Conservation (phyloP, 441 rosid genomes). For the Brassica balearica region DNA sequence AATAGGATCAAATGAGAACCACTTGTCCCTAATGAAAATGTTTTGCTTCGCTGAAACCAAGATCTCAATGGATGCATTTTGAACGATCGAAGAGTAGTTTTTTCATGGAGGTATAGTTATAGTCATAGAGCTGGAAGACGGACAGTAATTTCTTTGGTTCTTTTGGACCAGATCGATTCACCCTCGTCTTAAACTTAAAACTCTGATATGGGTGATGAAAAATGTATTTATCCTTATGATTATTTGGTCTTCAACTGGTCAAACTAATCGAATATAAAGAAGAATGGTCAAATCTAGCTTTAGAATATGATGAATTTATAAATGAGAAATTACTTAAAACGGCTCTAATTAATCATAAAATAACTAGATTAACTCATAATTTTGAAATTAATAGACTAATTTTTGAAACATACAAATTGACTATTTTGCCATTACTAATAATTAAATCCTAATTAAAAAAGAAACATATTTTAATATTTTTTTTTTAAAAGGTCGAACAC, state of each 20-base stretch:
- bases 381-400: neutral
- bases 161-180: neutral
- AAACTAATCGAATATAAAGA: neutral
- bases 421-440: neutral
- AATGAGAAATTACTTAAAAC: neutral
- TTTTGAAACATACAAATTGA: neutral
- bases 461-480: too few species aligned
- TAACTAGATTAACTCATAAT: neutral
- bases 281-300: neutral
- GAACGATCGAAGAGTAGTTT: neutral
- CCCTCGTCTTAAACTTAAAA: neutral
- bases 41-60: neutral
- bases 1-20: neutral
- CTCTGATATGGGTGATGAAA: neutral
- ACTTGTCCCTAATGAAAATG: neutral
- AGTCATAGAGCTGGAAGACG: neutral
- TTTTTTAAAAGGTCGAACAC: too few species aligned
- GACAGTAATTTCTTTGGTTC: neutral
- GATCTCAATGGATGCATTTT: neutral
- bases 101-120: neutral
- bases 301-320: neutral
- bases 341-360: neutral
- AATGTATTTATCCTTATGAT: neutral
- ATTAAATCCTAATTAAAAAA: too few species aligned
- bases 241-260: neutral